Evolutionary conservation across 2,329 filamentous ascomycete species (phyloP), one percentile per base, ranked within the genome.

Genomic region (Arthrobotrys iridis): DNA sequence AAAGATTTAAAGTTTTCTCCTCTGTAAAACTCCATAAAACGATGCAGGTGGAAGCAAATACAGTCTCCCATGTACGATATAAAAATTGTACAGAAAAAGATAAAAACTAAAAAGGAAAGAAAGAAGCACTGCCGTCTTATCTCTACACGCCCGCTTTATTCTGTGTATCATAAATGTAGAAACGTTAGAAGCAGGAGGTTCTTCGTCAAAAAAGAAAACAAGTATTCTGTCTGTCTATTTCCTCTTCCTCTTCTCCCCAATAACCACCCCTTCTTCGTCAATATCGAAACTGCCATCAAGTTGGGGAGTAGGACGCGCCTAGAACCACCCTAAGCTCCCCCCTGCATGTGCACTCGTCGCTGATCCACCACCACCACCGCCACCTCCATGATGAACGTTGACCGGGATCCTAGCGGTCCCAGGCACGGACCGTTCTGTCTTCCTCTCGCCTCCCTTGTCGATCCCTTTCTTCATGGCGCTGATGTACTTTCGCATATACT

Each of bases 401-500:
- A 75, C 63, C 22, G 71, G 71, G 37, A 75, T 48, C 28, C 70
- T 62, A 2, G 13, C 22, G 1, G 62, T 28, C 3, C 50, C 52
- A 5, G 30, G 37, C 3, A 30, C 20, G 13, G 15, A 20, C 7
- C 30, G 33, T 10, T 37, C 43, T 20, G 48, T 22, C 11, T 35
- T 50, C 41, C 24, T 58, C 8, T 58, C 57, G 18, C 30, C 26
- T 7, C 33, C 48, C 15, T 48, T 66, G 11, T 66, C 63, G 2
- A 75, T 15, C 4, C 71, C 71, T 22, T 18, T 64, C 13, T n/a
- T 35, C 55, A 75, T 58, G 3, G 63, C 20, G 24, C 35, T 30
- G 5, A 75, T 63, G 20, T 60, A 68, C 30, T 58, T 68, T 20
- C 40, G 57, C 71, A 75, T 75, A 43, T 60, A 76, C 26, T 76